Conservation (phyloP, 1,284 basidiomycete species). For the Boletus smithii region DNA sequence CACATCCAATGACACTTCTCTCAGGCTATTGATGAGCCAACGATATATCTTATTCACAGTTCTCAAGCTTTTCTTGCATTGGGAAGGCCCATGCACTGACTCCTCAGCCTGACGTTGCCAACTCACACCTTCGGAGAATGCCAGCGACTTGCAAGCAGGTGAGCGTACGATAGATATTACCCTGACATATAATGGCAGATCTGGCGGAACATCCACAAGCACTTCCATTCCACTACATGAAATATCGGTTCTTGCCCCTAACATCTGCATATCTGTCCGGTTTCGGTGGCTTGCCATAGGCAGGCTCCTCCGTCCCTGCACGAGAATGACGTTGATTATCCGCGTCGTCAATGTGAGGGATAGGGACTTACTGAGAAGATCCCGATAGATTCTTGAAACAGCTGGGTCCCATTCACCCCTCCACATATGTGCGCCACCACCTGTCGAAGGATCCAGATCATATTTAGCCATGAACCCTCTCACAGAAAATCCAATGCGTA, state of each 20-base stretch:
- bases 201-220: too few species aligned
- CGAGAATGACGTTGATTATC: constrained; percentile 7
- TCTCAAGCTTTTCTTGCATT: too few species aligned
- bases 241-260: constrained; percentile 54
- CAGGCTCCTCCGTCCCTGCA: constrained; percentile 60
- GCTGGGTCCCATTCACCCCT: constrained; percentile 71
- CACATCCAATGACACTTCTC: not conserved
- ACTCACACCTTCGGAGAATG: not conserved
- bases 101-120: too few species aligned
- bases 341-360: constrained; percentile 5
- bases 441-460: constrained; percentile 49
- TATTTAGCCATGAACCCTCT: constrained; percentile 58
- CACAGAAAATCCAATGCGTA: constrained; percentile 61
- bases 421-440: constrained; percentile 83
- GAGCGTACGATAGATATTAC: not conserved
- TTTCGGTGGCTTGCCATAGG: constrained; percentile 61
- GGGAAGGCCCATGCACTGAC: too few species aligned
- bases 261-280: constrained; percentile 56
- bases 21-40: too few species aligned
- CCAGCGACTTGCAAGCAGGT: not conserved
- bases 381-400: constrained; percentile 64
- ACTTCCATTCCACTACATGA: constrained; percentile 20
- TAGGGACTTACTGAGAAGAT: constrained; percentile 60
- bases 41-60: too few species aligned
- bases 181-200: not conserved